Base-by-base conservation (phyloP, 371 early-diverging fungal species). In the Cokeromyces recurvatus region DNA sequence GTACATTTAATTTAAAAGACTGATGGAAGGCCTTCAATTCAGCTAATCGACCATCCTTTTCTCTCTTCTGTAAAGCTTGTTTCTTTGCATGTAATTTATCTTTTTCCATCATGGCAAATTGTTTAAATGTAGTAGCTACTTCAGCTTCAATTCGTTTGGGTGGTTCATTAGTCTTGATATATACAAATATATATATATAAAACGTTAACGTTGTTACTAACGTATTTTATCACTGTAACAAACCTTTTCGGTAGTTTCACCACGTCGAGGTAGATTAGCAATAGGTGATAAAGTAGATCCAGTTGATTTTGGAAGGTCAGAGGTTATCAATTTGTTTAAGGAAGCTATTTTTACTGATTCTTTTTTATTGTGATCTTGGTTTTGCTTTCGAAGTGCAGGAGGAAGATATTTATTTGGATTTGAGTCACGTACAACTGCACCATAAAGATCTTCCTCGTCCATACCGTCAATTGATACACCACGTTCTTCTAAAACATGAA, bases 401-500 rank as follows among this genome's bases (percentile, higher is more conserved):
- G 95, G 91, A 23, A 90, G 84, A 48, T 91, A 89, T 59, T 84
- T 85, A 57, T 77, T 87, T 7, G 81, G 61, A 29, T 68, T 72
- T 29, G 29, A 29, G 10, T 85, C 86, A 11, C 86, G 79, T 31
- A 87, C 78, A 38, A 91, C 90, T 1, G 90, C 85, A 34, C 85
- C 86, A 48, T 90, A 94, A 24, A 79, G 69, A 51, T 91, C 92
- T 51, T 95, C 95, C 64, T 95, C 94, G 57, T 94, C 94, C 59
- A 92, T 75, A 2, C 79, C 81, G 17, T 80, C 77, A 23, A 77
- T 54, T 2, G 64, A 63, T 32, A 85, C 39, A 38, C 92, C 92
- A 43, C 98, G 89, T 64, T 99, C 99, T 57, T 99, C 99, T 16
- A 88, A 77, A 48, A 95, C 59, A 60, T 99, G 99, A 10, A 79